These are phyloP conservation scores for Nelumbo lutea DNA, from an alignment of 164 flowering plant species.

Conservation along the genomic window DNA sequence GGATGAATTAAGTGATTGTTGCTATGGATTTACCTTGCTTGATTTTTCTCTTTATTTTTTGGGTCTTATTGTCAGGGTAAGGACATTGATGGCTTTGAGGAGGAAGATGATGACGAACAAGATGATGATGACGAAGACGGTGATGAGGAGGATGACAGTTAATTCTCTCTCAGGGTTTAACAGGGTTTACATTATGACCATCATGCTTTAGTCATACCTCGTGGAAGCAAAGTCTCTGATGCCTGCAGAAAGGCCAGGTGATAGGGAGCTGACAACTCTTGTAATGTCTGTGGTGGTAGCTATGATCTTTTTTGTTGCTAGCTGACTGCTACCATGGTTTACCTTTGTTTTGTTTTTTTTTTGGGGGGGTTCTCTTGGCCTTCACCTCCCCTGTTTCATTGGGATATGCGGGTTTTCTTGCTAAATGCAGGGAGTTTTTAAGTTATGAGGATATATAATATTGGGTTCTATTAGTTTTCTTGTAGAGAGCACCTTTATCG, in stretches of 20 bases:
- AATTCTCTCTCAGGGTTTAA: neutral
- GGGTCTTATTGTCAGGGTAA: slow-evolving; percentile 27
- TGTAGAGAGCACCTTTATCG: neutral
- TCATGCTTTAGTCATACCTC: slow-evolving; percentile 14
- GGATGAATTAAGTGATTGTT: neutral
- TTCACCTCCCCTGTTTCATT: neutral
- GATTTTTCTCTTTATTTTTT: neutral
- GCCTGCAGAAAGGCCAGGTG: slow-evolving; percentile 12
- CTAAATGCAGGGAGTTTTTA: neutral
- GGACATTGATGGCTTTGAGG: slow-evolving; percentile 38
- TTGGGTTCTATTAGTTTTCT: neutral
- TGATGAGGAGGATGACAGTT: slow-evolving; percentile 30
- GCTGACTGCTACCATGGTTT: neutral
- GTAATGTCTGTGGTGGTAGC: neutral
- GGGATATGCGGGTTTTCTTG: neutral
- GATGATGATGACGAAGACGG: slow-evolving; percentile 37
- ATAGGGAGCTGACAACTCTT: neutral
- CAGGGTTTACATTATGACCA: neutral
- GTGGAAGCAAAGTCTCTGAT: slow-evolving; percentile 22
- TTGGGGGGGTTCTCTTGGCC: neutral
- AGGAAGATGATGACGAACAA: slow-evolving; percentile 35
- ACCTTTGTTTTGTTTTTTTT: neutral
- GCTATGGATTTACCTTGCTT: neutral
- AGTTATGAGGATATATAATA: neutral
- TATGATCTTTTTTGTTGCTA: slow-evolving; percentile 4